Evolutionary conservation across 176 grass and related monocot genomes (phyloP).

Genomic region (Hordeum vulgare): MorexV3_pseudomolecules_assembly NC_058522.1:544172017-544172516

Average conservation of each 20-base stretch:
- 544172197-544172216: slow-evolving; percentile 96
- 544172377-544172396: slow-evolving; percentile 73
- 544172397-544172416: slow-evolving; percentile 60
- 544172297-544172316: neutral
- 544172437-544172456: slow-evolving; percentile 96
- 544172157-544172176: slow-evolving; percentile 48
- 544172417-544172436: slow-evolving; percentile 68
- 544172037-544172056: neutral
- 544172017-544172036: neutral
- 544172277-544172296: neutral
- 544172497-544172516: neutral
- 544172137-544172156: neutral
- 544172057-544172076: neutral
- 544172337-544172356: slow-evolving; percentile 92
- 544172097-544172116: neutral
- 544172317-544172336: slow-evolving; percentile 49
- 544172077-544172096: neutral
- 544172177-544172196: slow-evolving; percentile 90
- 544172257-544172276: neutral
- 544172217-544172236: slow-evolving; percentile 43
- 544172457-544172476: slow-evolving; percentile 88
- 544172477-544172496: slow-evolving; percentile 52
- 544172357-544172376: slow-evolving; percentile 83
- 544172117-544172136: neutral
- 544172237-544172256: neutral